Percentiles rank a stretch among this genome's conserved stretches.
These are phyloP conservation scores for Fusarium sp. DNA, from an alignment of 2,329 filamentous ascomycete species.

Conservation along the genomic window DNA sequence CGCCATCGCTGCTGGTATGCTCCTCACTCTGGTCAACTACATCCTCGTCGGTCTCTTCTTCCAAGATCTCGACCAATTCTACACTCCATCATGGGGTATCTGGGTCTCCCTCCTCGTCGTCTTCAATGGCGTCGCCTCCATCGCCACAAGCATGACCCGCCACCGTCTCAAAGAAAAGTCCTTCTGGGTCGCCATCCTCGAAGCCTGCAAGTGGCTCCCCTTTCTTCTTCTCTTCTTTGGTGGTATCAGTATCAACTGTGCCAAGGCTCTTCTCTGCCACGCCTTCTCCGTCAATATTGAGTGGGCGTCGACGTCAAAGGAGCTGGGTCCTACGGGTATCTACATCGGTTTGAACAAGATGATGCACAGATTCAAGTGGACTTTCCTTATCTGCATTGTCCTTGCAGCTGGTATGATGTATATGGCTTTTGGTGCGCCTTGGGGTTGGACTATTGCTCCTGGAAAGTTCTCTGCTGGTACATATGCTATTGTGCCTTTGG, in stretches of 20 bases:
- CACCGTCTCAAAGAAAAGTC: conserved; percentile 41
- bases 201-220: conserved; percentile 39
- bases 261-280: conserved; percentile 41
- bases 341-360: conserved; percentile 48
- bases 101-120: conserved; percentile 56
- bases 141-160: conserved; percentile 38
- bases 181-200: conserved; percentile 39
- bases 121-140: conserved; percentile 37
- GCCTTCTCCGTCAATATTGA: conserved; percentile 42
- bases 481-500: conserved; percentile 39
- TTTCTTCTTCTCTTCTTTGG: conserved; percentile 44
- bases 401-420: conserved; percentile 40
- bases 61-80: conserved; percentile 71
- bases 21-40: conserved; percentile 73
- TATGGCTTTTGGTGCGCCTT: conserved; percentile 38
- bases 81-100: conserved; percentile 70
- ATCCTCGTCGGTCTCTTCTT: conserved; percentile 78
- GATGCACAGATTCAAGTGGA: conserved; percentile 57
- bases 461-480: conserved; percentile 37
- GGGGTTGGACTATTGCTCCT: conserved; percentile 39
- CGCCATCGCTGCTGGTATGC: conserved; percentile 71
- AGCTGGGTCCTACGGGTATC: conserved; percentile 41
- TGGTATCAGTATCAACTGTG: conserved; percentile 42
- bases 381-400: conserved; percentile 36
- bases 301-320: conserved; percentile 43